These are phyloP conservation scores for Colletotrichum karsti DNA, from an alignment of 2,329 filamentous ascomycete species.

Conservation along the genomic window DNA sequence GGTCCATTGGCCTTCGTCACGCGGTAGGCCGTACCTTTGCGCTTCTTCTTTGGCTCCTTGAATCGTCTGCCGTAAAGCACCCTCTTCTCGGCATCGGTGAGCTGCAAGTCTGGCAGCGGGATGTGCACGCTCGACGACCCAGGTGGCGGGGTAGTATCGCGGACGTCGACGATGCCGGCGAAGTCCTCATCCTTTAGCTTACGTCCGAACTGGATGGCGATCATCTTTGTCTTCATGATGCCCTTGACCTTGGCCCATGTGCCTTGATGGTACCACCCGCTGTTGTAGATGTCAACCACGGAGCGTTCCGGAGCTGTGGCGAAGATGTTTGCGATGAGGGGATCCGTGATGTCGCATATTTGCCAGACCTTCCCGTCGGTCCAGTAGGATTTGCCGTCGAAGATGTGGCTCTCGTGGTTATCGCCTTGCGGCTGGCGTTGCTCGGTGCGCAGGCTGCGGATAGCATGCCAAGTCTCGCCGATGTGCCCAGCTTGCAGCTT, in stretches of 20 bases:
- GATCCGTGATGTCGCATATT: conserved; percentile 89
- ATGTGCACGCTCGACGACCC: conserved; percentile 42
- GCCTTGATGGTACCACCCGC: conserved; percentile 88
- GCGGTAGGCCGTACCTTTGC: conserved; percentile 31
- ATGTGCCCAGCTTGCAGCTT: conserved; percentile 56
- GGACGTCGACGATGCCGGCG: conserved; percentile 48
- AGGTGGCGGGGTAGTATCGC: conserved; percentile 41
- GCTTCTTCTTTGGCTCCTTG: conserved; percentile 34
- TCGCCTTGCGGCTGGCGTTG: conserved; percentile 50
- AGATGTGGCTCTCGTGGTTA: conserved; percentile 71
- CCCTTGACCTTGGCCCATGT: conserved; percentile 85
- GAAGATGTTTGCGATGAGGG: conserved; percentile 73
- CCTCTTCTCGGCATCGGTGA: conserved; percentile 46
- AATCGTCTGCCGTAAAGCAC: conserved; percentile 42
- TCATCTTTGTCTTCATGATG: conserved; percentile 88
- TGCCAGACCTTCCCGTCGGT: conserved; percentile 93
- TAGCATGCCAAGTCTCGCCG: conserved; percentile 57
- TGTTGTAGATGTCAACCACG: conserved; percentile 66
- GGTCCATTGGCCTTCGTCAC: conserved; percentile 29
- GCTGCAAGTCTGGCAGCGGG: conserved; percentile 47
- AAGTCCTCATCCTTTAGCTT: conserved; percentile 58
- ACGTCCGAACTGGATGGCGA: conserved; percentile 68
- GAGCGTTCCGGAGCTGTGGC: conserved; percentile 67
- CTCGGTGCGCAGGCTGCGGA: conserved; percentile 46
- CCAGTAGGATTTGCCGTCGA: conserved; percentile 79